Base-by-base conservation (phyloP, 169 alveolate species). In the Amoebophrya sp. region DNA sequence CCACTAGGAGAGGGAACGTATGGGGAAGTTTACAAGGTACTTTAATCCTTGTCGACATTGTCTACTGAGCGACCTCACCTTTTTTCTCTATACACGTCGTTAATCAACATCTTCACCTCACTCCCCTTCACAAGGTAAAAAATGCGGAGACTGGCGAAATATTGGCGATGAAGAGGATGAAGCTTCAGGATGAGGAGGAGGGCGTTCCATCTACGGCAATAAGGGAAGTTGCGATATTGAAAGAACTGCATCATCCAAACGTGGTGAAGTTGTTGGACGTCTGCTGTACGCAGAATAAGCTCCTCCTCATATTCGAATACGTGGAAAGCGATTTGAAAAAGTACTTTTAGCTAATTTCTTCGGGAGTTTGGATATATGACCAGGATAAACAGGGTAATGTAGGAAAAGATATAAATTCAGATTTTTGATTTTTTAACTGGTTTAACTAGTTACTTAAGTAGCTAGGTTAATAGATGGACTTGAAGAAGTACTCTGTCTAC, bases 141-240 rank as follows among this genome's bases (percentile, higher is more conserved):
- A 90, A 92, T 90, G 92, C 90, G 29, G 36, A 90, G 0, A 93
- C 89, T 10, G 92, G 93, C 10, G 92, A 95, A 90, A 40, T 92
- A 0, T 95, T 93, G 93, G 98, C 98, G 41, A 94, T 96, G 96
- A 96, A 96, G 91, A 94, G 94, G 12, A 89, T 95, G 33, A 89
- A 78, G 78, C 29, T 93, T 40, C 92, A 94, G 54, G 90, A 92
- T 14, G 92, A 92, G 76, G 77, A 91, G 38, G 96, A 94, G 90
- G 97, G 96, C 33, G 93, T 95, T 38, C 96, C 96, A 0, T 78
- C 94, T 34, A 95, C 97, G 26, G 96, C 97, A 33, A 95, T 95
- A 34, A 83, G 97, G n/a, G 97, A 65, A 26, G 89, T 65, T n/a
- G 18, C 89, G 33, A 6, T 65, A 0, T 6, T 65, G 38, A 65